These are phyloP conservation scores for Phytophthora sojae DNA, from an alignment of 352 stramenopile genomes.

Conservation along the genomic window DNA sequence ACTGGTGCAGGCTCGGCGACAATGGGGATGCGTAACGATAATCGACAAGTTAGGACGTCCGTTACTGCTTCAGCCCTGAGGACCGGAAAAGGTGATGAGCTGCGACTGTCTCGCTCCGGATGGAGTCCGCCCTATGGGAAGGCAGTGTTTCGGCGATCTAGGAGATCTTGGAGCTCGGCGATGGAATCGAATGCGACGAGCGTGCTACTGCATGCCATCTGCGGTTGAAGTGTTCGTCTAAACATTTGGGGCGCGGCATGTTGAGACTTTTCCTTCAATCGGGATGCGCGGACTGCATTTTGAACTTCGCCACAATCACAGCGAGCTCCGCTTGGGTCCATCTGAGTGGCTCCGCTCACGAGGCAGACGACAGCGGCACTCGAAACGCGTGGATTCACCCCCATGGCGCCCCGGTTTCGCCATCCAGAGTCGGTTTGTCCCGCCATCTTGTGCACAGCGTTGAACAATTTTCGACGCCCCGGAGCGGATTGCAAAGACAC, in stretches of 20 bases:
- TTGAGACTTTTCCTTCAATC: constrained; percentile 37
- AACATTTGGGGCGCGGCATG: constrained; percentile 20
- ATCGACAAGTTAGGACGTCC: constrained; percentile 23
- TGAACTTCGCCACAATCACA: constrained; percentile 21
- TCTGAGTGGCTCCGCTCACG: background rate
- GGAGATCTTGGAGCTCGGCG: background rate
- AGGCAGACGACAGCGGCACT: constrained; percentile 1
- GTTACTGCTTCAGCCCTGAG: constrained; percentile 28
- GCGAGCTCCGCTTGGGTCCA: constrained; percentile 3
- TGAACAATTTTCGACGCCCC: constrained; percentile 14
- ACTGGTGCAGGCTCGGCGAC: background rate
- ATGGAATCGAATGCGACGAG: constrained; percentile 5
- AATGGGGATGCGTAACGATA: constrained; percentile 26
- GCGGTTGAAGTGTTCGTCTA: constrained; percentile 37
- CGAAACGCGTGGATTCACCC: constrained; percentile 11
- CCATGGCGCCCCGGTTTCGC: background rate
- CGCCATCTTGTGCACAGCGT: background rate
- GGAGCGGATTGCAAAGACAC: background rate
- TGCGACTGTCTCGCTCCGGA: constrained; percentile 32
- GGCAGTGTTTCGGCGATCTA: constrained; percentile 4
- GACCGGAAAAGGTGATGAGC: constrained; percentile 17
- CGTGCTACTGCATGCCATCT: constrained; percentile 11
- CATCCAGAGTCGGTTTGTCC: constrained; percentile 14
- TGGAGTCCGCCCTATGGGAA: constrained; percentile 6
- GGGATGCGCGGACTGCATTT: constrained; percentile 19